Evolutionary conservation across 139 green algal genomes (phyloP).

Genomic region (Chlorella sp.): DNA sequence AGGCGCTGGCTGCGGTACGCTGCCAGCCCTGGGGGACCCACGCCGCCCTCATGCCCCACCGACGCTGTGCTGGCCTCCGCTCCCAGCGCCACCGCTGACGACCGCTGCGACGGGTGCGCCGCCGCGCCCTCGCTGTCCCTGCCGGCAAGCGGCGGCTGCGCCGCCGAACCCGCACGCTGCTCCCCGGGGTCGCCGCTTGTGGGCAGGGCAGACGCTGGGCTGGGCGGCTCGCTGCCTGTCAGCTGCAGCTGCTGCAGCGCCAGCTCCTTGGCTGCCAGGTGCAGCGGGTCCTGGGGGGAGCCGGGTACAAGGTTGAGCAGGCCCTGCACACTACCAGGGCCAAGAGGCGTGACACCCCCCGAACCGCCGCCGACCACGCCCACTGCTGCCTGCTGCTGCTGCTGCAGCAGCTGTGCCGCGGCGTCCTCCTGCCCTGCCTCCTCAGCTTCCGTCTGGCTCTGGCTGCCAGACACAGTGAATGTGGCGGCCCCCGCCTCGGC

Average conservation of each 20-base stretch:
- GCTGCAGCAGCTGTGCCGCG: slow-evolving; percentile 3
- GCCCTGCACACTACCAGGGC: not conserved
- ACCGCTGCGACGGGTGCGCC: not conserved
- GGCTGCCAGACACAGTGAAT: slow-evolving; percentile 35
- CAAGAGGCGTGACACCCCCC: not conserved
- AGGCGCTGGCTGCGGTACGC: slow-evolving; percentile 53
- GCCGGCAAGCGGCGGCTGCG: not conserved
- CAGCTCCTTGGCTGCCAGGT: slow-evolving; percentile 29
- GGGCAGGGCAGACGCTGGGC: not conserved
- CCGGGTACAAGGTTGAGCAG: not conserved
- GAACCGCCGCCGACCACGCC: not conserved
- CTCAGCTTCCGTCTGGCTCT: not conserved
- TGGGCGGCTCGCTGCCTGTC: slow-evolving; percentile 5
- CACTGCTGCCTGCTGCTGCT: not conserved
- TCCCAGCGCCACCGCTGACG: not conserved
- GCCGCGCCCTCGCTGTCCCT: not conserved
- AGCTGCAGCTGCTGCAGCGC: slow-evolving; percentile 28
- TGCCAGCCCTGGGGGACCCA: not conserved
- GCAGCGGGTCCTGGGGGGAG: slow-evolving; percentile 51
- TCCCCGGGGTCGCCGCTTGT: slow-evolving; percentile 1
- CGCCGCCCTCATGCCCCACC: not conserved
- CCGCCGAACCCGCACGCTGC: not conserved
- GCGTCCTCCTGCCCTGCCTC: not conserved
- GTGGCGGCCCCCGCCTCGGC: slow-evolving; percentile 15
- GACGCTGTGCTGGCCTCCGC: not conserved